These are phyloP conservation scores for Thermochaetoides dissita DNA, from an alignment of 2,329 filamentous ascomycete genomes.

Conservation along the genomic window DNA sequence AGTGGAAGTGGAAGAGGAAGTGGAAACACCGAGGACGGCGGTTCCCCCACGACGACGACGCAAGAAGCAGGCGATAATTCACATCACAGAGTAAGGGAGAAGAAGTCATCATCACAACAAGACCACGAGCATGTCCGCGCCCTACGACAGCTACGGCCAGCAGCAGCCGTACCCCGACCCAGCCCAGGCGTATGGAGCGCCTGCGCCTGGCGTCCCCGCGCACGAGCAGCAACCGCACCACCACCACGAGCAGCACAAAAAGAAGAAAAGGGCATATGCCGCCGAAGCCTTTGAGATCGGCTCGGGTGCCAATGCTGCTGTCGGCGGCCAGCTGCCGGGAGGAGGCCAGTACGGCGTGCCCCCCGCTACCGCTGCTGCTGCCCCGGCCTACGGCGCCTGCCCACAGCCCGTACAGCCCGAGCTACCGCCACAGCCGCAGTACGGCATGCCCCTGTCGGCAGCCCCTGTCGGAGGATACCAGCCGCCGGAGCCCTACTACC, in stretches of 20 bases:
- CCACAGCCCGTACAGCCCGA: conserved; percentile 18
- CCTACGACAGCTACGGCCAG: conserved; percentile 40
- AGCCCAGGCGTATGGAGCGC: conserved; percentile 16
- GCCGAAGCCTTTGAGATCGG: conserved; percentile 90
- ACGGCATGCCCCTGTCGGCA: conserved; percentile 29
- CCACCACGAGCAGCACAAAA: conserved; percentile 39
- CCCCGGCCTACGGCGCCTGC: conserved; percentile 28
- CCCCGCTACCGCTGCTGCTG: conserved; percentile 25
- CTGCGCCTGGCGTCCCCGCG: not conserved
- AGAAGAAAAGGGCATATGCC: conserved; percentile 92
- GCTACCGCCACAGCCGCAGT: conserved; percentile 11
- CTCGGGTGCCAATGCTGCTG: conserved; percentile 63
- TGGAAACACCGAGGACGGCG: too few species aligned
- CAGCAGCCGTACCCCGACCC: conserved; percentile 29
- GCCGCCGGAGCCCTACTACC: conserved; percentile 53
- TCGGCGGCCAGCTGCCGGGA: conserved; percentile 31
- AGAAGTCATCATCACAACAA: conserved; percentile 1
- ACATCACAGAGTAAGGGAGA: too few species aligned
- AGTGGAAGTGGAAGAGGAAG: too few species aligned
- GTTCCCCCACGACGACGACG: not conserved
- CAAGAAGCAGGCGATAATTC: too few species aligned
- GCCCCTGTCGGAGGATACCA: conserved; percentile 47
- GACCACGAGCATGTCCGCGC: conserved; percentile 38
- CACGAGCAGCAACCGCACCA: conserved; percentile 6
- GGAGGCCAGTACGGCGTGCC: conserved; percentile 31